These are phyloP conservation scores for Hyaloperonospora arabidopsidis DNA, from an alignment of 352 stramenopile genomes.

Conservation along the genomic window DNA sequence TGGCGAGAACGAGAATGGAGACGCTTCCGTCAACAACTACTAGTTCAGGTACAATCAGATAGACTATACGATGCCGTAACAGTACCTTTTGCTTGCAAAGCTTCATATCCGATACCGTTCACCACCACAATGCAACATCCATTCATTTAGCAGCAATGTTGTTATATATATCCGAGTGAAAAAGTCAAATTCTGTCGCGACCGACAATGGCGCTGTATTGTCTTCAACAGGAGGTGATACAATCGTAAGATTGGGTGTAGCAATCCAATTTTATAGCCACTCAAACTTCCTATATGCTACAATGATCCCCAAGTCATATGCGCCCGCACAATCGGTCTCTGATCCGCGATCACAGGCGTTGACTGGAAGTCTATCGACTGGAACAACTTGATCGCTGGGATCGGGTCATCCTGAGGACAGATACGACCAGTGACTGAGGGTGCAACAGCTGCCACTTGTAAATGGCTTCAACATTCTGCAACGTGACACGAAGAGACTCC, in stretches of 20 bases:
- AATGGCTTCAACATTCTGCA: slow-evolving; percentile 44
- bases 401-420: slow-evolving; percentile 36
- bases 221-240: not conserved
- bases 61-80: too few species aligned
- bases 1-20: too few species aligned
- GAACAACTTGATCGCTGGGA: slow-evolving; percentile 42
- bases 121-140: too few species aligned
- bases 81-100: too few species aligned
- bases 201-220: not conserved
- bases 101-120: too few species aligned
- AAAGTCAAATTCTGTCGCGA: too few species aligned
- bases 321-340: slow-evolving; percentile 27
- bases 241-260: slow-evolving; percentile 1
- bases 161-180: too few species aligned
- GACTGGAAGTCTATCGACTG: slow-evolving; percentile 45
- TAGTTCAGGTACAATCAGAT: too few species aligned
- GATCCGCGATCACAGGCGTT: slow-evolving; percentile 24
- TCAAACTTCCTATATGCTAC: slow-evolving; percentile 1
- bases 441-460: slow-evolving; percentile 25
- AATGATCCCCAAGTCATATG: slow-evolving; percentile 19
- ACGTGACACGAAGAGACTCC: slow-evolving; percentile 4
- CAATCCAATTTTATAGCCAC: not conserved
- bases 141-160: too few species aligned
- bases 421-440: slow-evolving; percentile 32
- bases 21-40: too few species aligned